Evolutionary conservation across 352 stramenopile species (phyloP).

Genomic region (Globisporangium recalcitrans): DNA sequence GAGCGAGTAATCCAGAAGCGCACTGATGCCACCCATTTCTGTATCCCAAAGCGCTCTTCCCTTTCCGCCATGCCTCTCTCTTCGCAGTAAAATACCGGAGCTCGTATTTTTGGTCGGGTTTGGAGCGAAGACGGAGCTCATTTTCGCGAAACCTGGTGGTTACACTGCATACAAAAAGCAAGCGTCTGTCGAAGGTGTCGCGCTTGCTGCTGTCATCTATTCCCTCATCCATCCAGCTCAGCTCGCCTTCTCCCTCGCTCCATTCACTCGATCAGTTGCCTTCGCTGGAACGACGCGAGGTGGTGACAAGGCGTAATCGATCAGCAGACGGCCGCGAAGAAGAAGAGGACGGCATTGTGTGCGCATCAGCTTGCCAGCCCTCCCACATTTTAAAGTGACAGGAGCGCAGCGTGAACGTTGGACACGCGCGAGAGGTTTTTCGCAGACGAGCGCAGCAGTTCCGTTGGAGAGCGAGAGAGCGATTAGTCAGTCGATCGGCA

Average conservation of each 20-base stretch:
- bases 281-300: neutral
- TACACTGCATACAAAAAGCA: neutral
- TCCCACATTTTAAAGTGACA: neutral
- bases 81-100: neutral
- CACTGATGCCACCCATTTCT: neutral
- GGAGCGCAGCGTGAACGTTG: neutral
- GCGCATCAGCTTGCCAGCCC: no score
- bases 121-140: neutral
- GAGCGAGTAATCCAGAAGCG: neutral
- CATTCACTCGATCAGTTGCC: constrained; percentile 8
- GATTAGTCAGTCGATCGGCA: neutral
- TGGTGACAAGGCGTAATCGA: neutral
- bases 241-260: neutral
- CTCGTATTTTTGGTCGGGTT: neutral
- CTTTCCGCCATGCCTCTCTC: neutral
- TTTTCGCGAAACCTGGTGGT: no score
- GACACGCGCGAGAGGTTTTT: neutral
- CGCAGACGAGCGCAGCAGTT: constrained; percentile 2
- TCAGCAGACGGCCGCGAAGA: neutral
- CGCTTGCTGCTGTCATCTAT: neutral
- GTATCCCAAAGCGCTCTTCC: neutral
- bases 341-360: neutral
- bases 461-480: neutral
- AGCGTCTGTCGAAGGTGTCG: neutral
- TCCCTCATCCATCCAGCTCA: neutral